These are phyloP conservation scores for Diaporthe sp. DNA, from an alignment of 2,329 filamentous ascomycete species.

Conservation along the genomic window DNA sequence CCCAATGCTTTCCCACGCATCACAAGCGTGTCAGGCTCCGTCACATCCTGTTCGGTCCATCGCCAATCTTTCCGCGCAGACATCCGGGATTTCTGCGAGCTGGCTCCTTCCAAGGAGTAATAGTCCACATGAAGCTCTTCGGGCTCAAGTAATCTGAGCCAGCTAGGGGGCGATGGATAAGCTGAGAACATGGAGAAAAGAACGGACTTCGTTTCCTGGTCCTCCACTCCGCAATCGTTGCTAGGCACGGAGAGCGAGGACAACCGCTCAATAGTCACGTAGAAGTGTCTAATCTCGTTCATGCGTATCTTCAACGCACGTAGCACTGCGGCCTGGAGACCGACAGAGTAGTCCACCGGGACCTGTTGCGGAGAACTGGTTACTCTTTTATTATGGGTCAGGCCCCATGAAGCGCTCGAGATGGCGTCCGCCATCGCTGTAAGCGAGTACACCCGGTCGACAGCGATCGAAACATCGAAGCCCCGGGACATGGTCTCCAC, in stretches of 20 bases:
- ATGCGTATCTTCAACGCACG: neutral
- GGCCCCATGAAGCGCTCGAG: neutral
- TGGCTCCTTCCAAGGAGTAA: neutral
- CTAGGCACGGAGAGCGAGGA: neutral
- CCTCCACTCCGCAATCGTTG: neutral
- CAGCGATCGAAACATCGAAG: neutral
- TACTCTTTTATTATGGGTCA: neutral
- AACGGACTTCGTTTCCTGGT: neutral
- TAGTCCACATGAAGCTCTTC: neutral
- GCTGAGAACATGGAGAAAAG: neutral
- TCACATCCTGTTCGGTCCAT: neutral
- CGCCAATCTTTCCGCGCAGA: neutral
- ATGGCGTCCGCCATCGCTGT: neutral
- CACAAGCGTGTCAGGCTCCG: neutral
- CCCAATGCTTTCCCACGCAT: neutral
- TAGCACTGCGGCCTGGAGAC: neutral
- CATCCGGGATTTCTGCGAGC: too few relatives aligned
- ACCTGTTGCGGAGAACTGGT: neutral
- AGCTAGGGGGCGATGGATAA: neutral
- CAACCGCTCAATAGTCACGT: neutral
- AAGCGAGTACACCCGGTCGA: neutral
- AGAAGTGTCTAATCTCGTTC: neutral
- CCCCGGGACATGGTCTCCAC: neutral
- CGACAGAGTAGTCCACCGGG: neutral
- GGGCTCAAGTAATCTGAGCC: neutral